A percentile compares a stretch with the other conserved stretches of the same genome.
Evolutionary conservation across 768 basidiomycete genomes (phyloP).

Genomic region (Filobasidium wieringae): DNA sequence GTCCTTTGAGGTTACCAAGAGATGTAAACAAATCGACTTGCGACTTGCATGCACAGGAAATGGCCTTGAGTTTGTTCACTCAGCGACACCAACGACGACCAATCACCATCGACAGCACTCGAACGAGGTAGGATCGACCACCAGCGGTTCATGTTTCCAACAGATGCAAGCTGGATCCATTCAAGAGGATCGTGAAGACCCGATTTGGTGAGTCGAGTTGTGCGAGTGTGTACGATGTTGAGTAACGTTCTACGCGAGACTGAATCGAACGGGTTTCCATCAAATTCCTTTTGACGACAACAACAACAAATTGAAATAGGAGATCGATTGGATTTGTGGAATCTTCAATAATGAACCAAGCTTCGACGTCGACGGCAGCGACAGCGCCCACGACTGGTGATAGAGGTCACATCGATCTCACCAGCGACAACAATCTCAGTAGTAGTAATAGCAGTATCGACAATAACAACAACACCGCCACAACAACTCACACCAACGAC

Average conservation of each 20-base stretch:
- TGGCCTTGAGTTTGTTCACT: neutral
- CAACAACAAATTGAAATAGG: neutral
- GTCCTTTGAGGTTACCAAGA: neutral
- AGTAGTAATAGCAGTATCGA: neutral
- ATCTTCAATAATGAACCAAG: neutral
- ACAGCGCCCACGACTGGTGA: too few species aligned
- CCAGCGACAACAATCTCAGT: too few species aligned
- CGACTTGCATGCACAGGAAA: neutral
- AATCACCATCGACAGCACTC: neutral
- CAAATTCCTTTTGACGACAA: too few species aligned
- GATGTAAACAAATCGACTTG: neutral
- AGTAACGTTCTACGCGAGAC: too few species aligned
- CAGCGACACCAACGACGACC: neutral
- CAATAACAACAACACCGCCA: neutral
- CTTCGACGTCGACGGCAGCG: too few species aligned
- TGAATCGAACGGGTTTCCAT: neutral
- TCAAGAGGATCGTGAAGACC: too few species aligned
- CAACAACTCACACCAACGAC: neutral
- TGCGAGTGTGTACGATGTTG: too few species aligned
- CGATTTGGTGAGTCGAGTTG: too few species aligned
- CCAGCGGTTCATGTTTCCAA: too few species aligned
- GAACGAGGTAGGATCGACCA: too few species aligned
- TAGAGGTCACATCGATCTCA: too few species aligned
- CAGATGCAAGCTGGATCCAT: too few species aligned
- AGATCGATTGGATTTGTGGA: neutral